Conservation (phyloP, 192 early-diverging fungal genomes). For the Linnemannia hyalina region DNA sequence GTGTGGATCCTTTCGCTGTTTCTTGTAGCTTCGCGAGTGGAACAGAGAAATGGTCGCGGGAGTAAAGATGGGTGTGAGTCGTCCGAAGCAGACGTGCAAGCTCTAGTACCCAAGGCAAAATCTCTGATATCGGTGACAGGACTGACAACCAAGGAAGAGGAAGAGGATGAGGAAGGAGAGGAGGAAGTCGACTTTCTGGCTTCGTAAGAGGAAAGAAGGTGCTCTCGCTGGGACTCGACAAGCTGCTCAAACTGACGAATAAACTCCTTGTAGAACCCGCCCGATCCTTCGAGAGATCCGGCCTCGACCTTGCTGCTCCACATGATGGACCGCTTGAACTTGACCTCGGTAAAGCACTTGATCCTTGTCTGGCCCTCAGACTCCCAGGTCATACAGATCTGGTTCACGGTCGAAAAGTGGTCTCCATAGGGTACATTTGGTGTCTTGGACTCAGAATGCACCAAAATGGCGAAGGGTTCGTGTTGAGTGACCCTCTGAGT, state of each 20-base stretch:
- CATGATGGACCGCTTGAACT: constrained; percentile 27
- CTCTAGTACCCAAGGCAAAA: not conserved
- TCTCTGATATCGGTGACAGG: too few relatives aligned
- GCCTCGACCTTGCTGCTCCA: constrained; percentile 34
- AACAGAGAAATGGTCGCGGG: not conserved
- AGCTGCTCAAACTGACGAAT: constrained; percentile 20
- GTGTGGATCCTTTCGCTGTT: not conserved
- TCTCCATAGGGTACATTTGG: constrained; percentile 38
- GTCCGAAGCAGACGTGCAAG: not conserved
- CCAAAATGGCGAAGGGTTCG: constrained; percentile 14
- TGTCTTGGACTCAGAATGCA: constrained; percentile 24
- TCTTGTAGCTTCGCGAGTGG: not conserved
- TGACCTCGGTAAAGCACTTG: constrained; percentile 45
- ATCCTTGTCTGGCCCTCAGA: constrained; percentile 22
- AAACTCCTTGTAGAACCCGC: constrained; percentile 30
- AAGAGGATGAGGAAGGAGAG: not conserved
- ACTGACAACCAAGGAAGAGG: too few relatives aligned
- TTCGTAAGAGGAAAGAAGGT: not conserved
- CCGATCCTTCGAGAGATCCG: constrained; percentile 18
- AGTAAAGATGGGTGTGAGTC: not conserved
- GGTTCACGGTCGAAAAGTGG: constrained; percentile 37
- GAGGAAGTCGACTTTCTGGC: not conserved
- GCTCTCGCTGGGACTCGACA: not conserved
- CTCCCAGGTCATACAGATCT: constrained; percentile 48
- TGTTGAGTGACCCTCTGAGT: constrained; percentile 17